Evolutionary conservation across 345 rosid species (phyloP).

Genomic region (Hevea brasiliensis): DNA sequence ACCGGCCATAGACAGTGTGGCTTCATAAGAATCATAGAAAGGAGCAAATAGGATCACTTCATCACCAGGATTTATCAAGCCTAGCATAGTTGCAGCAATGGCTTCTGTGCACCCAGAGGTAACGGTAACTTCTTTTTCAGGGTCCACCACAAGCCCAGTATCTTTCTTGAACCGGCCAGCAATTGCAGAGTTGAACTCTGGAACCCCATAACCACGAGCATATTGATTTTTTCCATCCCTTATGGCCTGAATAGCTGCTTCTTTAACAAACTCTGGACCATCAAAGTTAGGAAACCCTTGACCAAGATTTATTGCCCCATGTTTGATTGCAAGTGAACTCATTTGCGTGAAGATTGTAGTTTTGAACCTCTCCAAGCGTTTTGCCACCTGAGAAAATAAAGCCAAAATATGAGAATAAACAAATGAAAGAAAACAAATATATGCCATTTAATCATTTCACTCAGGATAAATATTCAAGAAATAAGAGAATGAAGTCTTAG

Average conservation of each 20-base stretch:
- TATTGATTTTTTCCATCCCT: slow-evolving; percentile 91
- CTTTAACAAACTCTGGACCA: slow-evolving; percentile 93
- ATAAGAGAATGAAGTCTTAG: too few relatives aligned
- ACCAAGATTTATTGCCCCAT: slow-evolving; percentile 89
- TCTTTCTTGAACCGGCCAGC: slow-evolving; percentile 70
- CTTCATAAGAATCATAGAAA: slow-evolving; percentile 90
- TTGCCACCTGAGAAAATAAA: slow-evolving; percentile 55
- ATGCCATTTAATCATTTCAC: background rate
- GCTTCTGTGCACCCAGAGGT: slow-evolving; percentile 98
- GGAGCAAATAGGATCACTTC: slow-evolving; percentile 94
- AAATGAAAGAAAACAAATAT: background rate
- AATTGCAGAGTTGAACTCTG: slow-evolving; percentile 68
- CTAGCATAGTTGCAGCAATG: slow-evolving; percentile 81
- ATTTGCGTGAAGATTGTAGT: slow-evolving; percentile 93
- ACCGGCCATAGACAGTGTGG: slow-evolving; percentile 97
- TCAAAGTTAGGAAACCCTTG: slow-evolving; percentile 98
- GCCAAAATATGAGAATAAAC: background rate
- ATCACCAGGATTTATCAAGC: slow-evolving; percentile 87
- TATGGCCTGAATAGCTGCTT: slow-evolving; percentile 90
- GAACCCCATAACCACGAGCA: slow-evolving; percentile 84
- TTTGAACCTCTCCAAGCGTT: slow-evolving; percentile 91
- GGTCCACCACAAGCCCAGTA: slow-evolving; percentile 70
- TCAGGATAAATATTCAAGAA: background rate
- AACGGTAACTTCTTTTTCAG: slow-evolving; percentile 85
- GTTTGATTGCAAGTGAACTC: slow-evolving; percentile 79